Percentiles rank a stretch among this genome's conserved stretches.
Evolutionary conservation across 768 basidiomycete genomes (phyloP).

Genomic region (Boletus speciosus): DNA sequence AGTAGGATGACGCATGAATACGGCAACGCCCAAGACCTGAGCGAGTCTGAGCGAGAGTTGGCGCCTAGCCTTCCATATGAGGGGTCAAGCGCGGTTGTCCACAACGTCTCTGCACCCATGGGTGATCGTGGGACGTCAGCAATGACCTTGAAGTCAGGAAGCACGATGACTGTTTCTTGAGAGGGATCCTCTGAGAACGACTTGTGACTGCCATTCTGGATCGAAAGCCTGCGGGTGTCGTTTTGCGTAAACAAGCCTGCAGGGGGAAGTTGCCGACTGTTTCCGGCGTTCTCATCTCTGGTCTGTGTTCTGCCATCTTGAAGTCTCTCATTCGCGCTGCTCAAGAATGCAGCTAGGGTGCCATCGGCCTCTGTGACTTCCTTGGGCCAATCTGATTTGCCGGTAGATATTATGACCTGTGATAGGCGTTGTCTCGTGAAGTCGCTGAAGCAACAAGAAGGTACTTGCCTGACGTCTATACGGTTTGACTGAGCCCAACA

Average conservation of each 20-base stretch:
- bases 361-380: conserved; percentile 71
- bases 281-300: conserved; percentile 1
- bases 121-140: conserved; percentile 62
- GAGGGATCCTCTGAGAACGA: conserved; percentile 59
- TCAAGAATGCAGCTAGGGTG: conserved; percentile 65
- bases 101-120: conserved; percentile 68
- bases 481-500: conserved; percentile 85
- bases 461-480: conserved; percentile 74
- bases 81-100: conserved; percentile 61
- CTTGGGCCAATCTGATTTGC: conserved; percentile 82
- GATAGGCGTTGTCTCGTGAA: not conserved
- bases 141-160: conserved; percentile 90
- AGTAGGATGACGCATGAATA: conserved; percentile 88
- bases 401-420: conserved; percentile 86
- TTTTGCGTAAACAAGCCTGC: conserved; percentile 58
- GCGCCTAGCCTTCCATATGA: conserved; percentile 47
- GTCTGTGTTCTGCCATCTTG: conserved; percentile 2
- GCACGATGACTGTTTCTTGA: conserved; percentile 76
- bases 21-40: conserved; percentile 78
- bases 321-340: conserved; percentile 17
- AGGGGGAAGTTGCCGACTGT: conserved; percentile 11
- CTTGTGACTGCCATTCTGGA: conserved; percentile 82
- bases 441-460: not conserved
- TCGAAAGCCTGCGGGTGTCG: conserved; percentile 55
- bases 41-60: conserved; percentile 40